Evolutionary conservation across 192 early-diverging fungal genomes (phyloP).

Genomic region (Podila verticillata): DNA sequence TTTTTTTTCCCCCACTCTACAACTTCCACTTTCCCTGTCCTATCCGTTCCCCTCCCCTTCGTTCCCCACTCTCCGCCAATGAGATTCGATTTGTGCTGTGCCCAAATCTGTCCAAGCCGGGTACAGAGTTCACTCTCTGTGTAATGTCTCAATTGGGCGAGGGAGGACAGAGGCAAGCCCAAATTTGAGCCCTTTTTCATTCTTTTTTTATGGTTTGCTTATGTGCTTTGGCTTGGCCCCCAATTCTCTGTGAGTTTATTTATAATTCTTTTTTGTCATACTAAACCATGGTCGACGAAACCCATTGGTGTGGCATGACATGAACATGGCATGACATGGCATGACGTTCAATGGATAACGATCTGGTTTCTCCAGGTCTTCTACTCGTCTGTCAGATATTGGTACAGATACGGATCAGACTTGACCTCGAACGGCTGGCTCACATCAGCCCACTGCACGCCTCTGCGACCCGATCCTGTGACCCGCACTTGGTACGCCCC

Average conservation of each 20-base stretch:
- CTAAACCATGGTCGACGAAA: too few relatives aligned
- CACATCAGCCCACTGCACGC: slow-evolving; percentile 33
- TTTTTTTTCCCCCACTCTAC: too few relatives aligned
- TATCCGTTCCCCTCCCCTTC: background rate
- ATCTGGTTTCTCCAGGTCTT: background rate
- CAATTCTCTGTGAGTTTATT: too few relatives aligned
- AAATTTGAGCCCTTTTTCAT: too few relatives aligned
- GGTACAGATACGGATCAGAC: slow-evolving; percentile 39
- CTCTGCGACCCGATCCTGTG: background rate
- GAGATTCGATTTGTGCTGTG: background rate
- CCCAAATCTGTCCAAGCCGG: background rate
- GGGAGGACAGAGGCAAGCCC: too few relatives aligned
- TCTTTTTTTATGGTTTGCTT: too few relatives aligned
- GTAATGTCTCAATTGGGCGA: background rate
- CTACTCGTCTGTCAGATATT: background rate
- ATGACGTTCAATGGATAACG: too few relatives aligned
- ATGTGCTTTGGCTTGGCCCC: too few relatives aligned
- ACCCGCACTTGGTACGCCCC: slow-evolving; percentile 29
- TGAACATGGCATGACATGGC: too few relatives aligned
- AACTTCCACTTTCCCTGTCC: background rate
- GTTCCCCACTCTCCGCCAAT: background rate
- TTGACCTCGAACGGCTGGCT: slow-evolving; percentile 37
- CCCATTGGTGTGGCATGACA: too few relatives aligned
- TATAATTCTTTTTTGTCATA: too few relatives aligned
- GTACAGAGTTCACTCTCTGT: background rate